Percentiles rank a stretch among this genome's conserved stretches.
phyloP scores from a whole-genome alignment of 2,329 filamentous ascomycete genomes.

The Exophiala sideris region DNA sequence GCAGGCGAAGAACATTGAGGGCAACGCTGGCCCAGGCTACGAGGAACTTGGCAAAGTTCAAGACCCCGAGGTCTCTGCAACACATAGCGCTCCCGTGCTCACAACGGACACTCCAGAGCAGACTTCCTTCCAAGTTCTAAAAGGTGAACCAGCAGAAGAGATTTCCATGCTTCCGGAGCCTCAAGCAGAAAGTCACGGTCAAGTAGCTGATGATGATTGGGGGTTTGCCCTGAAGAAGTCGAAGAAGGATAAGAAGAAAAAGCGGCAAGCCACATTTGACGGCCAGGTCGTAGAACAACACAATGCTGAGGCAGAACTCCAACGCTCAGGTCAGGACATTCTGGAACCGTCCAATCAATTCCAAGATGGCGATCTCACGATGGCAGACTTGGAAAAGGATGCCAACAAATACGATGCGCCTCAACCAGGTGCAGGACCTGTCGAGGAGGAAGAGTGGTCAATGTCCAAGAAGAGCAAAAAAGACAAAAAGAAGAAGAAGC shows the following conservation, averaged over 20 bases:
- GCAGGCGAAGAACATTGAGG: too few species aligned
- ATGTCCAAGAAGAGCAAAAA: constrained; percentile 22
- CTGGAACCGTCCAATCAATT: background rate
- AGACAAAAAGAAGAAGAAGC: constrained; percentile 25
- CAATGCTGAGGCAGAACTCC: background rate
- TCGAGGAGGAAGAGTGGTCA: background rate
- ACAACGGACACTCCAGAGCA: too few species aligned
- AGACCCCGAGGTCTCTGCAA: too few species aligned
- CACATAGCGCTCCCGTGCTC: too few species aligned
- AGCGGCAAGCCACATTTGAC: constrained; percentile 6
- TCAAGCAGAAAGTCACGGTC: background rate
- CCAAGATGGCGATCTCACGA: background rate
- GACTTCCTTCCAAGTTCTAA: too few species aligned
- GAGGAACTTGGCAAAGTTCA: too few species aligned
- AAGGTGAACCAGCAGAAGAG: background rate
- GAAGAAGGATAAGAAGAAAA: constrained; percentile 34
- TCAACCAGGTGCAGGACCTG: too few species aligned
- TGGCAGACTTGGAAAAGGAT: too few species aligned
- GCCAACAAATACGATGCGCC: too few species aligned
- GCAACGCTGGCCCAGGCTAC: too few species aligned
- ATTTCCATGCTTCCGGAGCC: background rate
- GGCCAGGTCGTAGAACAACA: background rate
- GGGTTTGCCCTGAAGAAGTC: constrained; percentile 31
- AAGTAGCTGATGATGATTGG: background rate
- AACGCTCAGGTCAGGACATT: background rate